Conservation (phyloP, 371 early-diverging fungal genomes). For the Actinomortierella ambigua region DNA sequence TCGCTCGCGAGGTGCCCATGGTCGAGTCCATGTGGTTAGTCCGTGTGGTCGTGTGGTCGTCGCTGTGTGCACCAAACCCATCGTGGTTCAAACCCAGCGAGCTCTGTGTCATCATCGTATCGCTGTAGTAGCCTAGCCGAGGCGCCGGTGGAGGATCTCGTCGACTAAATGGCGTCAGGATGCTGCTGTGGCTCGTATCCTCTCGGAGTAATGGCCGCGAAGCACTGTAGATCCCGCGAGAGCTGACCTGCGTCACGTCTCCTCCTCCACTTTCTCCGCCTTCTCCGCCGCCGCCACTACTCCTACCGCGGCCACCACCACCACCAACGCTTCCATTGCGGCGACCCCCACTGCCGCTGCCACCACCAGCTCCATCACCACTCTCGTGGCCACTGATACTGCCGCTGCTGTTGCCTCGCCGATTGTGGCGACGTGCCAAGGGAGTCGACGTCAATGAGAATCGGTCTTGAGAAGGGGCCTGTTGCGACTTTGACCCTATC, state of each 20-base stretch:
- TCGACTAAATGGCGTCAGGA: constrained; percentile 16
- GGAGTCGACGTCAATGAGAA: background rate
- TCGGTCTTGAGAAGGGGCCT: background rate
- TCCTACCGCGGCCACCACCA: background rate
- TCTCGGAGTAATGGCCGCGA: too few relatives aligned
- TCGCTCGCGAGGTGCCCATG: too few relatives aligned
- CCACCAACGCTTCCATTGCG: constrained; percentile 4
- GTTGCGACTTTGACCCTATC: background rate
- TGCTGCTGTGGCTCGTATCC: background rate
- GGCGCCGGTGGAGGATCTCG: constrained; percentile 38
- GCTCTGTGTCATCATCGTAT: constrained; percentile 41
- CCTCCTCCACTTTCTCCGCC: background rate
- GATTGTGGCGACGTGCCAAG: background rate
- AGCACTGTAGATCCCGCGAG: too few relatives aligned
- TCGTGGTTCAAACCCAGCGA: constrained; percentile 40
- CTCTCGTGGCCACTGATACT: too few relatives aligned
- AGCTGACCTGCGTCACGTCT: too few relatives aligned
- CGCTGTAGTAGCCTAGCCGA: constrained; percentile 34
- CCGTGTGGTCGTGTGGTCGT: too few relatives aligned
- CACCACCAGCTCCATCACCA: background rate
- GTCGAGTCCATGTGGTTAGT: too few relatives aligned
- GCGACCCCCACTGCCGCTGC: background rate
- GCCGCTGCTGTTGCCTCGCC: background rate
- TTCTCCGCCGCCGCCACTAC: background rate
- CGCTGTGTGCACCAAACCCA: constrained; percentile 20